phyloP scores from a whole-genome alignment of 768 basidiomycete species.

The Vararia minispora region DNA sequence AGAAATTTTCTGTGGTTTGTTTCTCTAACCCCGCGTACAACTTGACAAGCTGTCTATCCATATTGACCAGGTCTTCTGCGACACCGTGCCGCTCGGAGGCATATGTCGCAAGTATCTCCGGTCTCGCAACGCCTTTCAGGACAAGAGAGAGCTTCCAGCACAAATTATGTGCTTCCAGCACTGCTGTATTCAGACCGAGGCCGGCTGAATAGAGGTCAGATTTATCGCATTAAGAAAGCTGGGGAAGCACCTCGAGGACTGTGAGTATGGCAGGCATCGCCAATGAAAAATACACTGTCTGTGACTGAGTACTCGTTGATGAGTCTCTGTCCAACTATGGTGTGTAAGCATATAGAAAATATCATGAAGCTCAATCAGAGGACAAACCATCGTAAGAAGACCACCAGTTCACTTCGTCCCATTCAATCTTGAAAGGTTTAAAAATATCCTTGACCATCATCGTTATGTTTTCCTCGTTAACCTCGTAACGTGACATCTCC shows the following conservation, averaged over 20 bases:
- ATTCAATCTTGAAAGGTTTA: conserved; percentile 5
- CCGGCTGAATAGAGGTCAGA: neutral
- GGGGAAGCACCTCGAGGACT: conserved; percentile 2
- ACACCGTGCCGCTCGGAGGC: conserved; percentile 4
- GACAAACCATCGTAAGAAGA: conserved; percentile 7
- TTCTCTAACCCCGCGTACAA: conserved; percentile 6
- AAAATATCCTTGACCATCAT: conserved; percentile 7
- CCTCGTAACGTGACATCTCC: conserved; percentile 5
- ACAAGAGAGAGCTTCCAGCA: conserved; percentile 7
- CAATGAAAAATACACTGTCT: conserved; percentile 6
- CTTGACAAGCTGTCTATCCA: conserved; percentile 6
- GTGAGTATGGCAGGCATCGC: conserved; percentile 8
- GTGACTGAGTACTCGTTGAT: conserved; percentile 6
- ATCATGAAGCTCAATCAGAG: neutral
- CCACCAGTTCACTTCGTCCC: conserved; percentile 10
- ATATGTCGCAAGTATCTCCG: conserved; percentile 4
- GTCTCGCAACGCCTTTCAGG: conserved; percentile 2
- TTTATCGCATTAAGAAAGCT: neutral
- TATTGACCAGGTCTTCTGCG: conserved; percentile 3
- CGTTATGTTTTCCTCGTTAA: conserved; percentile 4
- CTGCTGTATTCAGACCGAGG: conserved; percentile 6
- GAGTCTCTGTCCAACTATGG: conserved; percentile 3
- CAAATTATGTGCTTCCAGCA: conserved; percentile 5
- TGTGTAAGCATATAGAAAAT: neutral
- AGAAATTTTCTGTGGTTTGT: conserved; percentile 6